These are phyloP conservation scores for Solanum sparsipilum DNA, from an alignment of 257 asterid genomes.

Conservation along the genomic window DNA sequence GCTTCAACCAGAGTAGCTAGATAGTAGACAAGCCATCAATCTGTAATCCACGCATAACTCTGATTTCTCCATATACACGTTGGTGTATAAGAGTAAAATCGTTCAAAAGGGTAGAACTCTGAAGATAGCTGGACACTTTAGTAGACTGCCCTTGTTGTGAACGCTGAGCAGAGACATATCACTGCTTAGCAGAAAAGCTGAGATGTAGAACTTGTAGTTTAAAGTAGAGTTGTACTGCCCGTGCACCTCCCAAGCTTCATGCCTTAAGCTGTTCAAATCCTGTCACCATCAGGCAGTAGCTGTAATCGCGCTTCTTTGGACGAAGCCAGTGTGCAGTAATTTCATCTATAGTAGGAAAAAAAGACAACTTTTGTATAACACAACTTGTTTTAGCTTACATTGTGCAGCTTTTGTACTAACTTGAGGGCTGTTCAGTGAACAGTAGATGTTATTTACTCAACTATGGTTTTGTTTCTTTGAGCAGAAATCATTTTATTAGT, in stretches of 20 bases:
- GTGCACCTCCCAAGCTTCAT: background rate
- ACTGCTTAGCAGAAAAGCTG: background rate
- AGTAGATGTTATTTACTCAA: background rate
- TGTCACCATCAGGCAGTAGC: background rate
- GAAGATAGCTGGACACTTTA: background rate
- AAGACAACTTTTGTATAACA: background rate
- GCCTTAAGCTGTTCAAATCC: background rate
- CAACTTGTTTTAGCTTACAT: background rate
- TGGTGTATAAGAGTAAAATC: background rate
- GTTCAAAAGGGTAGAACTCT: background rate
- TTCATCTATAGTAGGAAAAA: background rate
- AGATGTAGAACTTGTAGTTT: background rate
- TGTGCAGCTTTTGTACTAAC: background rate
- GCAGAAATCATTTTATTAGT: background rate
- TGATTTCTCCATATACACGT: background rate
- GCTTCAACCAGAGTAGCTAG: slow-evolving; percentile 21
- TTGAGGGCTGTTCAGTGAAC: background rate
- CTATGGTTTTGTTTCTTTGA: background rate
- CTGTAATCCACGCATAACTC: background rate
- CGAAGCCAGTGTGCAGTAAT: background rate
- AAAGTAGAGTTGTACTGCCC: background rate
- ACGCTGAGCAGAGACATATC: background rate
- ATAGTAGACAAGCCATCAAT: background rate
- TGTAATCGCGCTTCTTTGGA: background rate
- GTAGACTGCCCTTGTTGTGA: background rate